Conservation (phyloP, 2,329 filamentous ascomycete species). For the Aspergillus latus region DNA sequence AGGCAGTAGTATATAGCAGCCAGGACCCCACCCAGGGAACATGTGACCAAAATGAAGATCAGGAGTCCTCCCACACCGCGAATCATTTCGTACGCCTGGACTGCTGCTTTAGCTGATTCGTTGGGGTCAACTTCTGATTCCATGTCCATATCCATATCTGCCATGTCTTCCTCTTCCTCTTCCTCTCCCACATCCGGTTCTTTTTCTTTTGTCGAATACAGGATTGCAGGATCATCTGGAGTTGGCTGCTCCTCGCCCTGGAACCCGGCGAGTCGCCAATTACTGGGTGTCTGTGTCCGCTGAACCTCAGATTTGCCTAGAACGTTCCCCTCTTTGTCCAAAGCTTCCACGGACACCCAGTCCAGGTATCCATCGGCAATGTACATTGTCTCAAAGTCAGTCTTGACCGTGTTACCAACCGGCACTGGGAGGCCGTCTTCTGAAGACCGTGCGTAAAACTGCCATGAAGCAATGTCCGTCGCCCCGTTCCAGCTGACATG, state of each 20-base stretch:
- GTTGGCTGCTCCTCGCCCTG: constrained; percentile 22
- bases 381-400: constrained; percentile 40
- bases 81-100: constrained; percentile 34
- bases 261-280: constrained; percentile 36
- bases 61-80: constrained; percentile 31
- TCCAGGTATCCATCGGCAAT: constrained; percentile 32
- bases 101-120: constrained; percentile 29
- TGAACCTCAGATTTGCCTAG: constrained; percentile 30
- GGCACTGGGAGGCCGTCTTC: constrained; percentile 25
- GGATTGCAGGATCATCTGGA: constrained; percentile 30
- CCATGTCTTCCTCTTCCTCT: constrained; percentile 6
- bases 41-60: constrained; percentile 29
- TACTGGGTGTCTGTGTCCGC: constrained; percentile 26
- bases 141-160: constrained; percentile 4
- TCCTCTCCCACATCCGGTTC: constrained; percentile 17
- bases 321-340: constrained; percentile 27
- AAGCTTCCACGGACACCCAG: constrained; percentile 32
- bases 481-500: constrained; percentile 51
- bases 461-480: constrained; percentile 47
- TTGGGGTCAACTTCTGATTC: constrained; percentile 17
- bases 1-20: constrained; percentile 24
- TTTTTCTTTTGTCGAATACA: constrained; percentile 19
- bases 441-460: constrained; percentile 28
- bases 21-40: constrained; percentile 26
- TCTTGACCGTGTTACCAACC: constrained; percentile 32